These are phyloP conservation scores for Cocos nucifera DNA, from an alignment of 176 grass and related monocot genomes.

Conservation along the genomic window DNA sequence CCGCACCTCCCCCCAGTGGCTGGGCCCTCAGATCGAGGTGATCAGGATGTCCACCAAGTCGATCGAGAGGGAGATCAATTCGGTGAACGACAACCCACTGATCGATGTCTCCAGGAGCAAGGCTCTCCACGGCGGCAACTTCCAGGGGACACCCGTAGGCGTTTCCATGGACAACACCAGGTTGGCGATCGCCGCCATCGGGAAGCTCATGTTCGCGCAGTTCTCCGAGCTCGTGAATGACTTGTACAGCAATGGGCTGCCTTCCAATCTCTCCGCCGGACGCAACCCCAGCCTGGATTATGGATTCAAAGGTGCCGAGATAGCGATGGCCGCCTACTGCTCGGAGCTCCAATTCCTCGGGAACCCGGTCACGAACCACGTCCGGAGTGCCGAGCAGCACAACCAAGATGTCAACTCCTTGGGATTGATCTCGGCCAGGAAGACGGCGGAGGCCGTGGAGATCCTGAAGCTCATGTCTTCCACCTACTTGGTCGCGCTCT, in stretches of 20 bases:
- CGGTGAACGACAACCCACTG: constrained; percentile 16
- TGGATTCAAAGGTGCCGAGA: constrained; percentile 8
- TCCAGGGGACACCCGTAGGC: constrained; percentile 16
- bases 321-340: too few species aligned
- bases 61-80: constrained; percentile 20
- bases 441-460: too few species aligned
- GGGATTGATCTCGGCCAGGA: too few species aligned
- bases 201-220: constrained; percentile 17
- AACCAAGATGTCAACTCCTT: too few species aligned
- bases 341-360: too few species aligned
- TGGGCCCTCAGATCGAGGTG: constrained; percentile 12
- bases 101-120: constrained; percentile 15
- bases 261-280: constrained; percentile 11
- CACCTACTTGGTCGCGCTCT: too few species aligned
- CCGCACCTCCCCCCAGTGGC: constrained; percentile 15
- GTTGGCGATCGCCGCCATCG: constrained; percentile 9
- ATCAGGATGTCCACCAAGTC: constrained; percentile 12
- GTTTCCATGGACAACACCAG: constrained; percentile 16
- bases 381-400: too few species aligned
- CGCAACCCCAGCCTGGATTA: constrained; percentile 11
- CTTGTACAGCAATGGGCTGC: constrained; percentile 15
- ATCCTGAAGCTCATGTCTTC: too few species aligned
- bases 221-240: constrained; percentile 19
- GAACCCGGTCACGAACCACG: too few species aligned
- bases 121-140: constrained; percentile 14